Evolutionary conservation across 2,329 filamentous ascomycete genomes (phyloP).

Genomic region (Curvularia sp.): DNA sequence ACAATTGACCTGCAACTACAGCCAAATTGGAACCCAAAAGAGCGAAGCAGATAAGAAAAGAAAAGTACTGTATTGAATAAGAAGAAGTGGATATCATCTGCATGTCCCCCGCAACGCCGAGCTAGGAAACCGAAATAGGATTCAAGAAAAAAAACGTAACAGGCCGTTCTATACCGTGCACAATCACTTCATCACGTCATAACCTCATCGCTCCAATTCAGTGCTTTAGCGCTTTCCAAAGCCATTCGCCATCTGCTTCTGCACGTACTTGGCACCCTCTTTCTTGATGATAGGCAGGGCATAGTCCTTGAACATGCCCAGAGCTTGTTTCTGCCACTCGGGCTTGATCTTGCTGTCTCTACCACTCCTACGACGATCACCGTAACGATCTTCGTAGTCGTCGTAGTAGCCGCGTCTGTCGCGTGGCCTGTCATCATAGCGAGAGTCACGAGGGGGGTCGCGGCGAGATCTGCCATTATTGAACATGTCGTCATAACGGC

Average conservation of each 20-base stretch:
- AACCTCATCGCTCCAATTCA: no score
- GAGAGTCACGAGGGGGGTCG: constrained; percentile 16
- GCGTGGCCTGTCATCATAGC: constrained; percentile 20
- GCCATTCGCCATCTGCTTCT: constrained; percentile 38
- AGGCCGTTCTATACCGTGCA: background rate
- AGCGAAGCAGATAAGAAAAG: background rate
- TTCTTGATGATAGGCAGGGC: constrained; percentile 45
- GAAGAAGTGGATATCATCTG: background rate
- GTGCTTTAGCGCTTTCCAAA: constrained; percentile 23
- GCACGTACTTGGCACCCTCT: constrained; percentile 41
- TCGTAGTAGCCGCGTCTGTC: constrained; percentile 13
- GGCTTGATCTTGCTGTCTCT: constrained; percentile 20
- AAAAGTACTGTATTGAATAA: background rate
- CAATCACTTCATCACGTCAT: background rate
- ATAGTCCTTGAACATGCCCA: constrained; percentile 44
- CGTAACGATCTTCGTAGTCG: constrained; percentile 25
- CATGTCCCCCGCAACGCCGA: background rate
- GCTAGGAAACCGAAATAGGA: background rate
- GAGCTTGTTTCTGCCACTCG: constrained; percentile 43
- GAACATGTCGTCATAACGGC: constrained; percentile 32
- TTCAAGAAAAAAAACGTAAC: background rate
- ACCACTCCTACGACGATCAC: constrained; percentile 20
- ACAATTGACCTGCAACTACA: no score
- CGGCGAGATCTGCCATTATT: constrained; percentile 18
- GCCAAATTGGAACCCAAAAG: no score